These are phyloP conservation scores for Fusarium dimerum DNA, from an alignment of 2,329 filamentous ascomycete genomes.

Conservation along the genomic window DNA sequence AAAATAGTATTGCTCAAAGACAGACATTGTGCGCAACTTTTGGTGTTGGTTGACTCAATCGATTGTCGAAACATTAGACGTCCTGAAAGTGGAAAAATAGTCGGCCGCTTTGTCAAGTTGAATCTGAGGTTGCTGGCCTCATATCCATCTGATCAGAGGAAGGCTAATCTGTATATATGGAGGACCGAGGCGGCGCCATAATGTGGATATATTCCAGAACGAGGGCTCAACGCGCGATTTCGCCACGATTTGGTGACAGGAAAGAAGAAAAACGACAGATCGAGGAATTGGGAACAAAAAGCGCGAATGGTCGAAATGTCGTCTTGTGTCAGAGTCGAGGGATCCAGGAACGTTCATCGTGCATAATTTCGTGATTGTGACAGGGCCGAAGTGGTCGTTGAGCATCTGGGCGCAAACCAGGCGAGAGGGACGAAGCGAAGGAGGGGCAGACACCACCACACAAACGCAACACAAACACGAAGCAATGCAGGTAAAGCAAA, in stretches of 20 bases:
- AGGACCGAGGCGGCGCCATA: not conserved
- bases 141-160: no score
- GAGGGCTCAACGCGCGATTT: not conserved
- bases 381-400: conserved; percentile 11
- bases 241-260: not conserved
- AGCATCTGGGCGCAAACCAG: conserved; percentile 14
- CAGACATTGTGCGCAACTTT: no score
- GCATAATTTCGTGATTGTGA: conserved; percentile 10
- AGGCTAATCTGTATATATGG: not conserved
- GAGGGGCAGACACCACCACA: conserved; percentile 20
- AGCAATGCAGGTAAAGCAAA: conserved; percentile 15
- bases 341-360: not conserved
- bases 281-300: not conserved
- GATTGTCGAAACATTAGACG: no score
- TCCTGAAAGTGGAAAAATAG: no score
- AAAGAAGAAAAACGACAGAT: not conserved
- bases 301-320: not conserved
- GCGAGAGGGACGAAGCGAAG: conserved; percentile 9
- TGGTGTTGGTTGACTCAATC: no score
- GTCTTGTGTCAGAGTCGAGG: not conserved
- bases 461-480: conserved; percentile 13
- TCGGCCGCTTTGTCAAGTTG: no score
- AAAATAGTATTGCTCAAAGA: no score
- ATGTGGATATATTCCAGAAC: not conserved
- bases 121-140: no score